phyloP scores from a whole-genome alignment of 352 stramenopile species.

The Pythium myriotylum region DNA sequence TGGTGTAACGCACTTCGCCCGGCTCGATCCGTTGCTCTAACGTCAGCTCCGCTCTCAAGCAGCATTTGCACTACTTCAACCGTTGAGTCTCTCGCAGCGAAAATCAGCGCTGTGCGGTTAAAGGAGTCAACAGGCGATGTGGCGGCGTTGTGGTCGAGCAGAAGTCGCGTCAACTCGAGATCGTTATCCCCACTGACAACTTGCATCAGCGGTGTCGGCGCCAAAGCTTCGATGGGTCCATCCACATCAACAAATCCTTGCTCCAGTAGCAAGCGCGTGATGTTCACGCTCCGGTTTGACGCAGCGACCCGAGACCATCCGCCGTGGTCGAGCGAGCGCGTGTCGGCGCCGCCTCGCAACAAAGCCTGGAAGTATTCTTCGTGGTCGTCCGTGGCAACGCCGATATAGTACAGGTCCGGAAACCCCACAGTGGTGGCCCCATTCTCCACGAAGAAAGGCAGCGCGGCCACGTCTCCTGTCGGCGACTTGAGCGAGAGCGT shows the following conservation, averaged over 20 bases:
- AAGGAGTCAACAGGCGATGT: background rate
- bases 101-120: background rate
- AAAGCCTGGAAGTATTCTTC: background rate
- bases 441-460: background rate
- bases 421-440: background rate
- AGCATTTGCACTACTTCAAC: background rate
- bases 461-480: background rate
- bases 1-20: background rate
- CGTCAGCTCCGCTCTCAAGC: background rate
- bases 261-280: background rate
- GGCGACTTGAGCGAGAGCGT: background rate
- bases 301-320: background rate
- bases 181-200: background rate
- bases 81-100: background rate
- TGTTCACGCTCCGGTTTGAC: background rate
- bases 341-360: background rate
- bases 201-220: background rate
- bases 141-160: conserved; percentile 1
- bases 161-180: background rate
- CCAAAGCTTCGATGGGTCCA: background rate
- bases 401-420: background rate
- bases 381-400: background rate
- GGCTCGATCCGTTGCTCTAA: background rate
- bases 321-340: background rate
- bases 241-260: background rate